These are phyloP conservation scores for Polytrichum formosum DNA, from an alignment of 225 moss, liverwort and hornwort genomes.

Conservation along the genomic window DNA sequence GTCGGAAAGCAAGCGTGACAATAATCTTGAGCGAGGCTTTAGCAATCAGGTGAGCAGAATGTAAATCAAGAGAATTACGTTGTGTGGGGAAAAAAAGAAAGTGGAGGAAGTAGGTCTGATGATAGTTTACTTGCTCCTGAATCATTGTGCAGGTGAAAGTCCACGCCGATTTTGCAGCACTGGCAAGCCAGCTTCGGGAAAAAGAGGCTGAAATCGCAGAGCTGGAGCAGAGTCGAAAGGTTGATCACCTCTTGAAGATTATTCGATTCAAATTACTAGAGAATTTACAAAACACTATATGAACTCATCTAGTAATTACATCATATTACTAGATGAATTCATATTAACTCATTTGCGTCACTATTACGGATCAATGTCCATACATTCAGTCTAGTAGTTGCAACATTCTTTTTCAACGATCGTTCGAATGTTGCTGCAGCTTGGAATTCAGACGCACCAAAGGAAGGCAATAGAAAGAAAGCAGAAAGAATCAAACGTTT, in stretches of 20 bases:
- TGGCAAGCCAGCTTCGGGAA: conserved; percentile 25
- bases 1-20: conserved; percentile 7
- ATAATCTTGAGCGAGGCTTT: background rate
- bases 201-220: conserved; percentile 37
- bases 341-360: too few species aligned
- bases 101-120: background rate
- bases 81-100: background rate
- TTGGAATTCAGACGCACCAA: conserved; percentile 28
- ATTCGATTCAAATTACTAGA: background rate
- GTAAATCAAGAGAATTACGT: background rate
- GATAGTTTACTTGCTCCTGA: conserved; percentile 1
- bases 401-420: background rate
- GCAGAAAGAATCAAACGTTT: conserved; percentile 18
- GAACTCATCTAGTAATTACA: too few species aligned
- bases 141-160: conserved; percentile 21
- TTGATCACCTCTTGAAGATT: conserved; percentile 2
- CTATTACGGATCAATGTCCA: too few species aligned
- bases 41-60: conserved; percentile 9
- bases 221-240: conserved; percentile 35
- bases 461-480: conserved; percentile 34
- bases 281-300: too few species aligned
- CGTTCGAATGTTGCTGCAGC: background rate
- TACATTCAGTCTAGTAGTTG: too few species aligned
- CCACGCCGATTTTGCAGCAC: conserved; percentile 20
- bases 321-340: too few species aligned